Base-by-base conservation (phyloP, 805 yeast genomes). In the Lipomyces japonicus region DNA sequence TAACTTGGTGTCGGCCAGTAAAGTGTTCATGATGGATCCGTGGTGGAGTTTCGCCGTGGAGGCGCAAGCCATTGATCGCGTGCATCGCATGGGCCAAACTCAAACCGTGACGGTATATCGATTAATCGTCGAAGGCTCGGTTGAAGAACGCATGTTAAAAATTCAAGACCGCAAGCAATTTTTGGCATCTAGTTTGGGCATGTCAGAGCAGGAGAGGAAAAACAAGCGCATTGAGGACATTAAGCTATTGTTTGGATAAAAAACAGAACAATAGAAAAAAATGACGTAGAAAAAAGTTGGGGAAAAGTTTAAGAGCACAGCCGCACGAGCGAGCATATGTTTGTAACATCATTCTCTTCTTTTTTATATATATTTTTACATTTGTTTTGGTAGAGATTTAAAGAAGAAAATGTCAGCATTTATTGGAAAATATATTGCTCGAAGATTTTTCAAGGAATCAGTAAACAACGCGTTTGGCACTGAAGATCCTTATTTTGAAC, bases 1-100 rank as follows among this genome's bases (percentile, higher is more conserved):
- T 55, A 90, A 90, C 63, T 70, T 90, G 53, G 90, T 95, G 0
- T 79, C 82, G 44, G 95, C 97, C 0, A 83, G 86, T 0, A 75
- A 78, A 31, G 97, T 95, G 2, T 88, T 81, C 60, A 75, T 90
- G 78, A 84, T 91, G 87, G 97, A 90, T 62, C 96, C 97, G 0
- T 90, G 96, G 93, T 90, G 97, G 97, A 86, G 93, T 26, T 95
- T 87, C 40, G 86, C 95, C 42, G 60, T 57, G 22, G 61, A 57
- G 40, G 38, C 59, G 1, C 61, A 57, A 32, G 61, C 61, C 9
- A 57, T 57, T 30, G 61, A 80, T 84, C 46, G 97, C 61, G 77
- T 91, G 16, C 96, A 90, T 63, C 76, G 97, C 59, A 86, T 91
- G 63, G 97, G 97, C 0, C 97, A 90, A 64, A 71, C 71, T 9